These are phyloP conservation scores for Botryotinia calthae DNA, from an alignment of 2,329 filamentous ascomycete species.

Conservation along the genomic window DNA sequence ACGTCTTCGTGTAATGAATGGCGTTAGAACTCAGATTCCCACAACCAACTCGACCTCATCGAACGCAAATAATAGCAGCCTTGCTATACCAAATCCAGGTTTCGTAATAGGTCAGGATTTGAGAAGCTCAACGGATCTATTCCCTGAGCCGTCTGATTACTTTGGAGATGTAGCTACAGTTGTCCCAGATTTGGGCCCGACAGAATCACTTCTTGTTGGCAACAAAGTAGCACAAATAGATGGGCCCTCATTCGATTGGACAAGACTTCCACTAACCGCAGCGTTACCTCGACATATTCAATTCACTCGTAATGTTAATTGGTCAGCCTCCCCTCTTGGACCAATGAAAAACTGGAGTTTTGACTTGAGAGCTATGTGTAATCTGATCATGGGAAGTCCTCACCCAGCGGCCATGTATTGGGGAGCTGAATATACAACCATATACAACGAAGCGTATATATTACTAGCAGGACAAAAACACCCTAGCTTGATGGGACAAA, in stretches of 20 bases:
- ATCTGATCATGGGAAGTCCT: conserved; percentile 76
- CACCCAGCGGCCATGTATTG: conserved; percentile 77
- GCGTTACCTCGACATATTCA: conserved; percentile 68
- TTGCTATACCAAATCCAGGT: neutral
- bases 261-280: conserved; percentile 61
- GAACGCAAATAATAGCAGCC: neutral
- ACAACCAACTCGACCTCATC: neutral
- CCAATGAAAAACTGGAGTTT: conserved; percentile 71
- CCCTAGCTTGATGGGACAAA: conserved; percentile 69
- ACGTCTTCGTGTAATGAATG: conserved; percentile 67
- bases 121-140: neutral
- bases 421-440: conserved; percentile 65
- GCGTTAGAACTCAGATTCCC: conserved; percentile 40
- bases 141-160: conserved; percentile 29
- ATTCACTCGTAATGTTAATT: conserved; percentile 70
- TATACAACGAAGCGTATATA: conserved; percentile 72
- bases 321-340: conserved; percentile 69
- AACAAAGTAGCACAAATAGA: conserved; percentile 21
- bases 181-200: neutral
- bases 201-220: neutral
- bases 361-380: conserved; percentile 74
- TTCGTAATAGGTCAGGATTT: neutral
- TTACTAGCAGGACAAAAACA: conserved; percentile 74
- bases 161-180: conserved; percentile 30
- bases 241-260: conserved; percentile 71